These are phyloP conservation scores for Stevia rebaudiana DNA, from an alignment of 140 eudicot genomes.

Conservation along the genomic window DNA sequence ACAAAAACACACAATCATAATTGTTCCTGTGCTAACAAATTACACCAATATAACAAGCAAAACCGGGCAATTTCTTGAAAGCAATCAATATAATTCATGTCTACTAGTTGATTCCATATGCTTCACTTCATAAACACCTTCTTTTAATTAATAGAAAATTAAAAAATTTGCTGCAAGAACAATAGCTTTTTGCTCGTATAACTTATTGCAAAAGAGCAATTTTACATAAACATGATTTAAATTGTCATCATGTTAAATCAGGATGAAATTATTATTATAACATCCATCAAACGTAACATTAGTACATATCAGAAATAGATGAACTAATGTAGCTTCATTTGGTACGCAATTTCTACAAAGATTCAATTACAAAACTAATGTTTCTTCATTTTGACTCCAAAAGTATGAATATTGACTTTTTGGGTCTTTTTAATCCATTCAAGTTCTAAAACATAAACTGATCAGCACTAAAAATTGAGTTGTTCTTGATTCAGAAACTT, in stretches of 20 bases:
- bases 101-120: neutral
- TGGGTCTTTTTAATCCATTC: neutral
- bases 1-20: neutral
- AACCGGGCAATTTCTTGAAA: neutral
- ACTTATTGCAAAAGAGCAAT: neutral
- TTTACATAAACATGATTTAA: too few relatives aligned
- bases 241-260: too few relatives aligned
- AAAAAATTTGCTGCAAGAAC: conserved; percentile 68
- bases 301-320: too few relatives aligned
- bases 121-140: neutral
- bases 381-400: too few relatives aligned
- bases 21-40: too few relatives aligned
- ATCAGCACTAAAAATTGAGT: neutral
- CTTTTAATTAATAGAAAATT: conserved; percentile 38
- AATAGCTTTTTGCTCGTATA: conserved; percentile 9
- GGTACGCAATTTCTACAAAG: too few relatives aligned
- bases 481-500: neutral
- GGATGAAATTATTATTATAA: too few relatives aligned
- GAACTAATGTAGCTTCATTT: too few relatives aligned
- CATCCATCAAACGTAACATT: too few relatives aligned
- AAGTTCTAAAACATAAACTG: neutral
- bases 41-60: conserved; percentile 10
- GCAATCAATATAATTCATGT: too few relatives aligned
- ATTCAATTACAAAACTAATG: neutral
- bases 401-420: neutral